phyloP scores from a whole-genome alignment of 768 basidiomycete species.

The Thelephora ganbajun region DNA sequence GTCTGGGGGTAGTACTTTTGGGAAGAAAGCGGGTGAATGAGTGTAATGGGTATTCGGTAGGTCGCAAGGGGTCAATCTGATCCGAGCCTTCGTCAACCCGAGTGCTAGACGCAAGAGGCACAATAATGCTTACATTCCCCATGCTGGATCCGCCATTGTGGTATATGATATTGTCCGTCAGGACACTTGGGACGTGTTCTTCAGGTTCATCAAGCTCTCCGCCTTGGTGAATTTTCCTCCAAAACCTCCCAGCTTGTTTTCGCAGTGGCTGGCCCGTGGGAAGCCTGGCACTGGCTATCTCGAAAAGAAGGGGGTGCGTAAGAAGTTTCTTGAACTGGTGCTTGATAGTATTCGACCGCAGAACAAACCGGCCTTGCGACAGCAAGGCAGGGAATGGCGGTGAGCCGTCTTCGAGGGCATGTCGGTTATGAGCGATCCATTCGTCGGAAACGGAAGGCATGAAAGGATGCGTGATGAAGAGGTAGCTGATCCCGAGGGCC shows the following conservation, averaged over 20 bases:
- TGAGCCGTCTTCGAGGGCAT: constrained; percentile 16
- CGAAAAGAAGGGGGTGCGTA: constrained; percentile 32
- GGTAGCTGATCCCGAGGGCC: constrained; percentile 28
- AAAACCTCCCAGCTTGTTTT: constrained; percentile 6
- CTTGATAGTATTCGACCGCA: constrained; percentile 25
- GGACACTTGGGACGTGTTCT: background rate
- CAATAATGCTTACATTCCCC: constrained; percentile 10
- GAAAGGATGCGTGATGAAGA: constrained; percentile 28
- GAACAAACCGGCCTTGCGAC: constrained; percentile 30
- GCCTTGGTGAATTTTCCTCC: too few relatives aligned
- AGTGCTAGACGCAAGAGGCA: background rate
- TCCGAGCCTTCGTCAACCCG: background rate
- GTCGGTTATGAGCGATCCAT: too few relatives aligned
- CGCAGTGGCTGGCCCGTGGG: constrained; percentile 7
- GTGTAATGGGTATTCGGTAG: constrained; percentile 10
- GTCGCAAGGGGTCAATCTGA: constrained; percentile 6
- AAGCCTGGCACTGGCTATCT: constrained; percentile 19
- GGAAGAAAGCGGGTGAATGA: constrained; percentile 1
- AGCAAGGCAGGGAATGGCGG: constrained; percentile 30
- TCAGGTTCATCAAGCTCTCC: too few relatives aligned
- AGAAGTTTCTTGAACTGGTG: constrained; percentile 20
- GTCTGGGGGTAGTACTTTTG: constrained; percentile 1
- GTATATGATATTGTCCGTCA: constrained; percentile 7
- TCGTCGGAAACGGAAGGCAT: constrained; percentile 23
- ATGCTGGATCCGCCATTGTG: constrained; percentile 12